Percentiles rank a stretch among this genome's conserved stretches.
Conservation (phyloP, 495 filamentous ascomycete species). For the Penicillium atrosanguineum region DNA sequence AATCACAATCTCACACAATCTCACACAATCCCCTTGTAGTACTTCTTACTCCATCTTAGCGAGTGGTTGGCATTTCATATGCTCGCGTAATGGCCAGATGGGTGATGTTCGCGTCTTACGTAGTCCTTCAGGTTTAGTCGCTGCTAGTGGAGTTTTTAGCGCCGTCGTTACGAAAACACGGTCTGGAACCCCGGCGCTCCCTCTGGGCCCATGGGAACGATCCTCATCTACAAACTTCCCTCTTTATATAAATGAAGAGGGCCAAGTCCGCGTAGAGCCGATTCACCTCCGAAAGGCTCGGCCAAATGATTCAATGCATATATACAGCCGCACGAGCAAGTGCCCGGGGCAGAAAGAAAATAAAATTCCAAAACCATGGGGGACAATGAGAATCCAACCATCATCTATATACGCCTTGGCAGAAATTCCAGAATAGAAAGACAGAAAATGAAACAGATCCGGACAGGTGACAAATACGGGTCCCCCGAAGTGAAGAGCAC, state of each 20-base stretch:
- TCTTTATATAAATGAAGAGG: neutral
- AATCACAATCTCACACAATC: no score
- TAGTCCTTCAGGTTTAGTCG: constrained; percentile 3
- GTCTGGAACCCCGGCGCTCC: neutral
- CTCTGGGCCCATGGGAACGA: neutral
- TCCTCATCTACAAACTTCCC: neutral
- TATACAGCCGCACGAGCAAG: constrained; percentile 4
- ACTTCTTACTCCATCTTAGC: neutral
- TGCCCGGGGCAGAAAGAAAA: constrained; percentile 7
- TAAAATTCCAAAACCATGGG: constrained; percentile 12
- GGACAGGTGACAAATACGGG: neutral
- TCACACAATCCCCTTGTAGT: neutral
- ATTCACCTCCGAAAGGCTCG: neutral
- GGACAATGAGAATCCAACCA: constrained; percentile 11
- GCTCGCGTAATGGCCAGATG: neutral
- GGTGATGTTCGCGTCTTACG: neutral
- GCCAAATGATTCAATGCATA: constrained; percentile 1
- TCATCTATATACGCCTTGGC: constrained; percentile 29
- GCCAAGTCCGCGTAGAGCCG: no score
- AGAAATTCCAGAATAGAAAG: constrained; percentile 18
- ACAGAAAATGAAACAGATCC: neutral
- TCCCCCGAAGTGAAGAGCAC: constrained; percentile 13
- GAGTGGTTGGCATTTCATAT: neutral
- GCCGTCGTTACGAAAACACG: neutral
- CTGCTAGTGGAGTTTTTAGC: constrained; percentile 5